phyloP scores from a whole-genome alignment of 352 stramenopile genomes.

The Globisporangium nunn region DNA sequence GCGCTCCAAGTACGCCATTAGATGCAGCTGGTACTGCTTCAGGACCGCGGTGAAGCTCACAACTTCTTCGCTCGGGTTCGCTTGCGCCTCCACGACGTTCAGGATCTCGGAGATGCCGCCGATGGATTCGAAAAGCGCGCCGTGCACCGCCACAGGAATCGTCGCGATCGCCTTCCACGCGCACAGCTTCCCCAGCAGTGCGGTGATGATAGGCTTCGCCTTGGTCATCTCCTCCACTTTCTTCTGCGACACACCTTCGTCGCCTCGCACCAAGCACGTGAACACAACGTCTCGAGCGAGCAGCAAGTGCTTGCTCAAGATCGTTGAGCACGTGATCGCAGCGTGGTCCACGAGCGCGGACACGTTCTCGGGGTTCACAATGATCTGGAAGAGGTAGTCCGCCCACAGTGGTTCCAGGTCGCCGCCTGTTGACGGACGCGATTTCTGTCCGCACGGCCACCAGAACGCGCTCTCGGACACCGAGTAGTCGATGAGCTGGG shows the following conservation, averaged over 20 bases:
- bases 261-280: slow-evolving; percentile 22
- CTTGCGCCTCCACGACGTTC: slow-evolving; percentile 37
- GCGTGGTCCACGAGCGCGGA: slow-evolving; percentile 66
- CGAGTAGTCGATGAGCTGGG: slow-evolving; percentile 63
- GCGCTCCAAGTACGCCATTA: slow-evolving; percentile 49
- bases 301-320: slow-evolving; percentile 77
- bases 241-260: slow-evolving; percentile 15
- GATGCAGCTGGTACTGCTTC: slow-evolving; percentile 37
- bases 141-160: slow-evolving; percentile 76
- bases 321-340: slow-evolving; percentile 57
- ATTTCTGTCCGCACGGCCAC: slow-evolving; percentile 55
- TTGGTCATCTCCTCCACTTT: slow-evolving; percentile 28
- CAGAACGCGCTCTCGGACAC: slow-evolving; percentile 72
- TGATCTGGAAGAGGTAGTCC: slow-evolving; percentile 54
- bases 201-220: slow-evolving; percentile 49
- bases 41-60: slow-evolving; percentile 30
- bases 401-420: slow-evolving; percentile 57
- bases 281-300: slow-evolving; percentile 66
- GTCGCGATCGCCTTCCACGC: slow-evolving; percentile 46
- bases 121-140: slow-evolving; percentile 75
- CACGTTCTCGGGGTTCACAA: slow-evolving; percentile 59
- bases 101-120: slow-evolving; percentile 64
- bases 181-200: slow-evolving; percentile 56
- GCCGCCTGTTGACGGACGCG: slow-evolving; percentile 8
- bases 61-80: slow-evolving; percentile 16